Evolutionary conservation across 164 flowering plant species (phyloP), one percentile per base, ranked within the genome.

Genomic region (Warburgia ugandensis): DNA sequence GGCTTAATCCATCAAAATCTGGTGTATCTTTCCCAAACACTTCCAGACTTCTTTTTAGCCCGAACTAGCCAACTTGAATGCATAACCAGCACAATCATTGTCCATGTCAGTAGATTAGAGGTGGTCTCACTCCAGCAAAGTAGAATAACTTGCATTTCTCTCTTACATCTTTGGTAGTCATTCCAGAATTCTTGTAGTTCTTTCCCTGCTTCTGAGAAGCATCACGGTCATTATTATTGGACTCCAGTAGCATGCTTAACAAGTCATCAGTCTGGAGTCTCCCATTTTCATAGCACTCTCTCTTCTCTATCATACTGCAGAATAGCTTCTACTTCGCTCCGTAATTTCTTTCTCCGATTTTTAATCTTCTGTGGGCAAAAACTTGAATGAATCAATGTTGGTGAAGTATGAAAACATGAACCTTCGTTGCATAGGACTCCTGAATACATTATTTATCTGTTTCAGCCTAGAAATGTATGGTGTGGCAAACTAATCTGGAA

Each of bases 71-170:
- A 58, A n/a, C 12, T 32, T 17, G 49, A 49, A 43, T 58, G 40
- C 55, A 50, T 58, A 19, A 41, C 36, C 13, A 50, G 25, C 12
- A 50, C 9, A 30, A 50, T 28, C 55, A 58, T 50, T 1, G 62
- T 58, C 55, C 62, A 58, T 4, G 54, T 52, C n/a, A 58, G 39
- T 41, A 51, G 35, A 30, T 8, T 39, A 3, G 61, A 29, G 19
- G 61, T 57, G 3, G 61, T 47, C 30, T 48, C 61, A 13, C 48
- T 8, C 61, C 50, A 7, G 31, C 50, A 32, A 55, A 45, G 55
- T 59, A 50, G 56, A 59, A 50, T 6, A 59, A 21, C 58, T 63
- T 73, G 41, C 80, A 76, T 38, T 73, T 73, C 21, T 70, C 73
- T 8, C 73, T 68, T 8, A 76, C 68, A 23, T 55, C 59, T 3